Evolutionary conservation across 305 asterid species (phyloP).

Genomic region (Fraxinus dipetala): DNA sequence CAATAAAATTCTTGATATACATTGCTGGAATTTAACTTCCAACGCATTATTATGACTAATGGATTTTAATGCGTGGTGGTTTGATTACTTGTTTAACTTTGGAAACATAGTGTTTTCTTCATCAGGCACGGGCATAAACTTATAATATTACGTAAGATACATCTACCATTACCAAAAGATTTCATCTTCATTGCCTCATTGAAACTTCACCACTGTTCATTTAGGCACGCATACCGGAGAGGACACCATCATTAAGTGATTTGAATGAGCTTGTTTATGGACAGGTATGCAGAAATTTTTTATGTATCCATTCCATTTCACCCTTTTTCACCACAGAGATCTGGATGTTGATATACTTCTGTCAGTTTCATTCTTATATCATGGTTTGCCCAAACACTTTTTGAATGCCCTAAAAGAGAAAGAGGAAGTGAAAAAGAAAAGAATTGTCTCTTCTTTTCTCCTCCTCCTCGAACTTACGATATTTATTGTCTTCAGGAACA

Average conservation of each 20-base stretch:
- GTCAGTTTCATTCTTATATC: constrained; percentile 4
- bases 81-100: background rate
- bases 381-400: constrained; percentile 7
- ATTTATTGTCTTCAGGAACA: constrained; percentile 62
- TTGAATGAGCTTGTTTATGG: constrained; percentile 84
- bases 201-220: constrained; percentile 17
- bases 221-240: constrained; percentile 78
- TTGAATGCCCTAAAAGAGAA: background rate
- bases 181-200: background rate
- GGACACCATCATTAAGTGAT: constrained; percentile 88
- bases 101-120: constrained; percentile 4
- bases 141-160: background rate
- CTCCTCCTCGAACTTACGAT: constrained; percentile 20
- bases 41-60: background rate
- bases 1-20: background rate
- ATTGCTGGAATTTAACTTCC: background rate
- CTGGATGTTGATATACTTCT: constrained; percentile 3
- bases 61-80: background rate
- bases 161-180: constrained; percentile 21
- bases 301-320: background rate
- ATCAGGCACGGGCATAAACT: background rate
- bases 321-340: constrained; percentile 1
- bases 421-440: constrained; percentile 1
- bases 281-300: constrained; percentile 53
- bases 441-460: constrained; percentile 11